These are phyloP conservation scores for Blyttiomyces sp. DNA, from an alignment of 371 early-diverging fungal genomes.

Conservation along the genomic window DNA sequence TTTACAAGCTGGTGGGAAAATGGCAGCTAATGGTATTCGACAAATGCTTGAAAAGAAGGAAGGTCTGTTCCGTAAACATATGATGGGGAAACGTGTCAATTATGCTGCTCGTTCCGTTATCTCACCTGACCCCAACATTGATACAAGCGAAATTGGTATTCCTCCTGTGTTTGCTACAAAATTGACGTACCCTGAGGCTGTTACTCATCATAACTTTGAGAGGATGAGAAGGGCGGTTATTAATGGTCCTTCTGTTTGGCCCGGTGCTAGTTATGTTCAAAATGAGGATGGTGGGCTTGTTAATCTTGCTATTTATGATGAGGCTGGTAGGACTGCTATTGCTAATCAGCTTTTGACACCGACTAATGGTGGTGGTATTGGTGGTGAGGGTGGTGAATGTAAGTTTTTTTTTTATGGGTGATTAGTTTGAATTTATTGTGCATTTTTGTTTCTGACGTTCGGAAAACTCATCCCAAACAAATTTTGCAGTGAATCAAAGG, in stretches of 20 bases:
- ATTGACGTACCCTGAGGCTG: conserved; percentile 98
- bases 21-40: conserved; percentile 82
- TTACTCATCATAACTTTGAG: conserved; percentile 92
- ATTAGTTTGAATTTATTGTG: not conserved
- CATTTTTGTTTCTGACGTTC: not conserved
- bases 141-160: conserved; percentile 97
- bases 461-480: not conserved
- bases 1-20: conserved; percentile 31
- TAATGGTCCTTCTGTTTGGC: conserved; percentile 97
- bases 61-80: conserved; percentile 99
- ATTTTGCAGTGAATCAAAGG: not conserved
- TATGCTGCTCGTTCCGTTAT: conserved; percentile 99
- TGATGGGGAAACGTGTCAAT: conserved; percentile 99
- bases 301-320: conserved; percentile 70
- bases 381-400: too few species aligned
- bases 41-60: conserved; percentile 99
- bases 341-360: conserved; percentile 95
- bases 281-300: conserved; percentile 91
- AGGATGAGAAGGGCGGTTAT: conserved; percentile 92
- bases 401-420: not conserved
- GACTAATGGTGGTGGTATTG: not conserved
- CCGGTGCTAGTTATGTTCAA: conserved; percentile 94
- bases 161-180: conserved; percentile 97
- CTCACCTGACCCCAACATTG: conserved; percentile 98
- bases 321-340: conserved; percentile 89